phyloP scores from a whole-genome alignment of 768 basidiomycete species.

The Termitomyces sp. region DNA sequence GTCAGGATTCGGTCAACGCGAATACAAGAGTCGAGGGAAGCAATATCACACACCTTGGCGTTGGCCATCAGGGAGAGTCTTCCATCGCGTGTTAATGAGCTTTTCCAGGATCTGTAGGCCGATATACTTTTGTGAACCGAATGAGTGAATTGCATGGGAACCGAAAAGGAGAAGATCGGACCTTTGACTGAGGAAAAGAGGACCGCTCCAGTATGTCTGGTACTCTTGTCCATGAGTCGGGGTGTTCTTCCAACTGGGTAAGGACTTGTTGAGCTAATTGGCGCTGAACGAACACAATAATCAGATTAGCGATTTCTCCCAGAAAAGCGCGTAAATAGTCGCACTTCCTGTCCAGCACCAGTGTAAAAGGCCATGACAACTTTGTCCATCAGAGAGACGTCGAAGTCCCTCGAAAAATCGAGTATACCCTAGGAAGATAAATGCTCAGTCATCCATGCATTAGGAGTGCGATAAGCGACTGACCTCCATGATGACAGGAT shows the following conservation, averaged over 20 bases:
- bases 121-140: constrained; percentile 63
- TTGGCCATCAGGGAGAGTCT: constrained; percentile 91
- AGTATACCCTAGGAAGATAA: constrained; percentile 63
- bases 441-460: constrained; percentile 19
- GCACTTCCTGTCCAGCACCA: constrained; percentile 67
- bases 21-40: background rate
- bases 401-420: constrained; percentile 92
- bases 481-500: constrained; percentile 46
- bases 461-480: constrained; percentile 14
- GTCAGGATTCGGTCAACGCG: background rate
- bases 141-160: background rate
- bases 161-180: constrained; percentile 22
- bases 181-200: constrained; percentile 84
- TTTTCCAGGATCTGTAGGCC: constrained; percentile 96
- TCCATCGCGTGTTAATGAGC: constrained; percentile 93
- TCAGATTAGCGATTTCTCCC: constrained; percentile 22
- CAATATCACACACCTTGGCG: constrained; percentile 60
- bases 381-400: constrained; percentile 89
- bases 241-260: constrained; percentile 94
- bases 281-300: constrained; percentile 55
- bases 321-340: constrained; percentile 18
- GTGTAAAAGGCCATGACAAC: constrained; percentile 92
- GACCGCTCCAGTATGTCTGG: constrained; percentile 90
- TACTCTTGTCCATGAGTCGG: constrained; percentile 96
- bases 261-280: constrained; percentile 90